These are phyloP conservation scores for Breynia disticha DNA, from an alignment of 441 rosid species.

Conservation along the genomic window DNA sequence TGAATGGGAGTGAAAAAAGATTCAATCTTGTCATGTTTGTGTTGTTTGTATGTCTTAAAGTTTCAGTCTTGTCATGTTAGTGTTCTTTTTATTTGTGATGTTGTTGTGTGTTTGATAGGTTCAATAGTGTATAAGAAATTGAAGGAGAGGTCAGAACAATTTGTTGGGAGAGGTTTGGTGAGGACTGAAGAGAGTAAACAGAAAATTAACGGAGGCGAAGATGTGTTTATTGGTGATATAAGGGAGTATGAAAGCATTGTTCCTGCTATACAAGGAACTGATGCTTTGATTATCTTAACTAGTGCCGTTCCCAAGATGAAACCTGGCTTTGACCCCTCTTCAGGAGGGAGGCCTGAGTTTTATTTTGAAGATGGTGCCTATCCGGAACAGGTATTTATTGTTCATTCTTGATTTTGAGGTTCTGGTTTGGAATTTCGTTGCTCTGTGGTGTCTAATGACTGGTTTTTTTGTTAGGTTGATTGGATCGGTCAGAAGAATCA, in stretches of 20 bases:
- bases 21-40: no score
- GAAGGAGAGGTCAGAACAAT: slow-evolving; percentile 73
- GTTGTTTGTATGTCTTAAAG: no score
- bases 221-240: slow-evolving; percentile 69
- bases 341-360: slow-evolving; percentile 91
- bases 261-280: slow-evolving; percentile 64
- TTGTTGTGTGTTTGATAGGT: slow-evolving; percentile 43
- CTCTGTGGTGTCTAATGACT: slow-evolving; percentile 10
- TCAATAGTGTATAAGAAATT: slow-evolving; percentile 75
- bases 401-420: neutral
- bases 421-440: slow-evolving; percentile 1
- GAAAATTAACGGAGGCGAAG: slow-evolving; percentile 70
- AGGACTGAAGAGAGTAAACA: slow-evolving; percentile 76
- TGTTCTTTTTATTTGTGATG: no score
- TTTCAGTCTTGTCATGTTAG: no score
- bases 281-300: slow-evolving; percentile 79
- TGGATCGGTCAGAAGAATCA: slow-evolving; percentile 98
- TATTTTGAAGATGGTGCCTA: slow-evolving; percentile 73
- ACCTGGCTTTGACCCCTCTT: slow-evolving; percentile 75
- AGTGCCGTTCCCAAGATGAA: slow-evolving; percentile 90
- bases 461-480: slow-evolving; percentile 49
- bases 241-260: slow-evolving; percentile 41
- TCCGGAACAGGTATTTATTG: slow-evolving; percentile 72
- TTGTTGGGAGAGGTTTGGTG: slow-evolving; percentile 65
- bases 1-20: no score